phyloP scores from a whole-genome alignment of 768 basidiomycete genomes.

The Trametes elegans region DNA sequence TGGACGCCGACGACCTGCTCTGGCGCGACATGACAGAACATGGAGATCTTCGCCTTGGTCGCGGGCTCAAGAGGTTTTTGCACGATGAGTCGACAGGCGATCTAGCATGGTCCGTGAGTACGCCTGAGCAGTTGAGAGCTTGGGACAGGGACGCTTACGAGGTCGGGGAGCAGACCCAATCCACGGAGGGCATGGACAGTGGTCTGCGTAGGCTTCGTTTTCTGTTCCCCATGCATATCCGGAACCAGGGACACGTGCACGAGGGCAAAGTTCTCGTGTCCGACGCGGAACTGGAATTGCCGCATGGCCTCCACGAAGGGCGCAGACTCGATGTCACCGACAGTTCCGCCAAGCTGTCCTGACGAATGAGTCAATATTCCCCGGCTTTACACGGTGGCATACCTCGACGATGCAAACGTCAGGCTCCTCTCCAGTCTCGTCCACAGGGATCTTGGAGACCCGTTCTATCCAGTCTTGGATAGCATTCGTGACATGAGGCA shows the following conservation, averaged over 20 bases:
- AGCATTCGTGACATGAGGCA: slow-evolving; percentile 94
- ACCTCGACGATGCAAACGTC: slow-evolving; percentile 99
- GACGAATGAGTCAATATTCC: background rate
- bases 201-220: slow-evolving; percentile 98
- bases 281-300: slow-evolving; percentile 99
- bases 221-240: slow-evolving; percentile 98
- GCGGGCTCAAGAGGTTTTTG: slow-evolving; percentile 77
- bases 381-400: background rate
- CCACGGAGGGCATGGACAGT: slow-evolving; percentile 93
- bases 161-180: slow-evolving; percentile 87
- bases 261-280: slow-evolving; percentile 93
- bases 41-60: slow-evolving; percentile 94
- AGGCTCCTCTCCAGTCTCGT: slow-evolving; percentile 88
- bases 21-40: slow-evolving; percentile 95
- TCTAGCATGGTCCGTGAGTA: slow-evolving; percentile 43
- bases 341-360: slow-evolving; percentile 90
- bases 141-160: slow-evolving; percentile 50
- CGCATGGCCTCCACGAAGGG: slow-evolving; percentile 99
- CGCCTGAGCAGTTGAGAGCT: background rate
- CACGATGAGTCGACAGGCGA: slow-evolving; percentile 86
- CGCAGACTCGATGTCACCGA: slow-evolving; percentile 97
- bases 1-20: slow-evolving; percentile 94
- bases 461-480: slow-evolving; percentile 99
- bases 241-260: slow-evolving; percentile 98
- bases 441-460: slow-evolving; percentile 91